Conservation (phyloP, 768 basidiomycete species). For the Panaeolus cyanescens region DNA sequence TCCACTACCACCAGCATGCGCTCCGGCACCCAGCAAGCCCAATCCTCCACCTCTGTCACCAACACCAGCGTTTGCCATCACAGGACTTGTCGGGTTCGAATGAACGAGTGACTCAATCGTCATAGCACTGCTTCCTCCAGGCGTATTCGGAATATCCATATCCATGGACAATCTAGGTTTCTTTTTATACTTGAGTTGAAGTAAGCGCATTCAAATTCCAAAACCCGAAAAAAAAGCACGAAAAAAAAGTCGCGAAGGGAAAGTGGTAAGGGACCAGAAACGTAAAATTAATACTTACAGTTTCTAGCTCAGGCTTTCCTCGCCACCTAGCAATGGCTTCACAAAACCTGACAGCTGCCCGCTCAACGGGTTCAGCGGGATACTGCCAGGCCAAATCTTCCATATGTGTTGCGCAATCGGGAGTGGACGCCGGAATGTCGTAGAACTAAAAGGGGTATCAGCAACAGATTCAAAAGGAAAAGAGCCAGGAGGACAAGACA, state of each 20-base stretch:
- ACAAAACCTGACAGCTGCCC: conserved; percentile 76
- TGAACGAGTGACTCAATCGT: conserved; percentile 69
- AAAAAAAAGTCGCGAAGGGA: conserved; percentile 10
- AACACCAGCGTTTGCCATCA: conserved; percentile 25
- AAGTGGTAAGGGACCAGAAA: too few species aligned
- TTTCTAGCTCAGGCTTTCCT: conserved; percentile 83
- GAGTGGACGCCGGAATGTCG: conserved; percentile 68
- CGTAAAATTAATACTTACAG: too few species aligned
- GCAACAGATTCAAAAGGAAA: neutral
- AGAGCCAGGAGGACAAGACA: conserved; percentile 23
- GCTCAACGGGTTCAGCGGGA: conserved; percentile 80
- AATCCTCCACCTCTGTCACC: conserved; percentile 14
- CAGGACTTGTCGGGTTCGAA: conserved; percentile 67
- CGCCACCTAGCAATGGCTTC: conserved; percentile 84
- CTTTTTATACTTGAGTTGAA: conserved; percentile 58
- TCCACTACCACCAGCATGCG: conserved; percentile 12
- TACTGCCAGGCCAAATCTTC: conserved; percentile 78
- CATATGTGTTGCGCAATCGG: conserved; percentile 79
- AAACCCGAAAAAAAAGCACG: conserved; percentile 5
- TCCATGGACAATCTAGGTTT: conserved; percentile 29
- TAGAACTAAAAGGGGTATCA: conserved; percentile 57
- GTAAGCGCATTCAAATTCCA: conserved; percentile 25
- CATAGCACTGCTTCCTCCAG: conserved; percentile 41
- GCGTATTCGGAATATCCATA: conserved; percentile 23
- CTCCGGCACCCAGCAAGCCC: too few species aligned